Evolutionary conservation across 768 basidiomycete genomes (phyloP).

Genomic region (Hypholoma fasciculare): DNA sequence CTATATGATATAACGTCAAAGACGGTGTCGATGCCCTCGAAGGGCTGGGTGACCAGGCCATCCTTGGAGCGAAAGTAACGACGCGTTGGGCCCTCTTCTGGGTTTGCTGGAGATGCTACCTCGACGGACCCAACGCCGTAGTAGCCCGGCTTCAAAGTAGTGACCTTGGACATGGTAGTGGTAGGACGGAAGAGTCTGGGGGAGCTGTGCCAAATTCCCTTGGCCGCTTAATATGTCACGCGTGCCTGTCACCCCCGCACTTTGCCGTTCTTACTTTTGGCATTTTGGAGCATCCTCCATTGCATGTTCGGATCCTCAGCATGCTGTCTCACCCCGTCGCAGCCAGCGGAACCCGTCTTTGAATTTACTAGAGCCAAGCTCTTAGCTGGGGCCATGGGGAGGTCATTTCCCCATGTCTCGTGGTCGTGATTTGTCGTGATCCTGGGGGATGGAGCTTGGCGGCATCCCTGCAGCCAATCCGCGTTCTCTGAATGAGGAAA

Average conservation of each 20-base stretch:
- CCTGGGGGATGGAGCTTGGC: too few relatives aligned
- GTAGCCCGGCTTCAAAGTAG: slow-evolving; percentile 41
- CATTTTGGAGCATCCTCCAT: too few relatives aligned
- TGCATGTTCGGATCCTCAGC: too few relatives aligned
- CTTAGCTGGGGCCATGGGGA: too few relatives aligned
- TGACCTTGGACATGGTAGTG: slow-evolving; percentile 29
- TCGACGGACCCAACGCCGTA: slow-evolving; percentile 69
- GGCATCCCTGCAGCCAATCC: too few relatives aligned
- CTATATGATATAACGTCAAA: slow-evolving; percentile 78
- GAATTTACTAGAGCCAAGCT: too few relatives aligned
- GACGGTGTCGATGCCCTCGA: slow-evolving; percentile 78
- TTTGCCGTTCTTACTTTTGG: too few relatives aligned
- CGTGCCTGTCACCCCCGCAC: neutral
- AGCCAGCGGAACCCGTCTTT: too few relatives aligned
- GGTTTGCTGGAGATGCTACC: slow-evolving; percentile 37
- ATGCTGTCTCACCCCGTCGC: too few relatives aligned
- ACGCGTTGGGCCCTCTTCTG: slow-evolving; percentile 58
- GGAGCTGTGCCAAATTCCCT: neutral
- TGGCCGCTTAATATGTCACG: neutral
- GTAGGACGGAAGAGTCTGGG: neutral
- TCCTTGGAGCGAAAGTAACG: slow-evolving; percentile 58
- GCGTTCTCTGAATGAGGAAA: too few relatives aligned
- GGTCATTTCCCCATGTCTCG: too few relatives aligned
- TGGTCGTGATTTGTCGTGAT: too few relatives aligned
- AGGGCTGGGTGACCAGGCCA: slow-evolving; percentile 58